Percentiles rank a stretch among this genome's conserved stretches.
phyloP scores from a whole-genome alignment of 2,329 filamentous ascomycete genomes.

The Alternaria conjuncta region DNA sequence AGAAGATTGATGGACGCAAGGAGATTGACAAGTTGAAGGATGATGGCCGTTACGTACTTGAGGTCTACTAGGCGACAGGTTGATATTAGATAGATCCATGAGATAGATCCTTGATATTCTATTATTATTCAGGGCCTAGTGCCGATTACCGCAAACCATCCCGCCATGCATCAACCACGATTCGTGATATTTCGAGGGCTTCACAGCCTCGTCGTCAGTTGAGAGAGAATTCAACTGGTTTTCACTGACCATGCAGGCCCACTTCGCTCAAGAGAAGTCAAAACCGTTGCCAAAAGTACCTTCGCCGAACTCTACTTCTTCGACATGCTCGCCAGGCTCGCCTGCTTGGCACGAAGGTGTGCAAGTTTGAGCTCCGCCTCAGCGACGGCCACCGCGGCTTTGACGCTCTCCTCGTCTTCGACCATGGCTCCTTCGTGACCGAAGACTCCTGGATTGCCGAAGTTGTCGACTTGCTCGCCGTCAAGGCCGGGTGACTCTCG shows the following conservation, averaged over 20 bases:
- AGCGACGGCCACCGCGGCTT: conserved; percentile 17
- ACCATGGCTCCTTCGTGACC: not conserved
- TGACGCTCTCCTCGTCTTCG: not conserved
- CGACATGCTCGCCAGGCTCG: not conserved
- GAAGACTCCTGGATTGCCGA: not conserved
- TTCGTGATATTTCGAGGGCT: not conserved
- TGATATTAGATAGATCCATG: not conserved
- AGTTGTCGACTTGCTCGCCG: conserved; percentile 5
- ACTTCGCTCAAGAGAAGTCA: not conserved
- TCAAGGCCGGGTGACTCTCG: conserved; percentile 18
- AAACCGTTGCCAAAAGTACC: not conserved
- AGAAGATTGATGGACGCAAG: conserved; percentile 84
- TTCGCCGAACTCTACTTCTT: not conserved
- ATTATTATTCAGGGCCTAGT: not conserved
- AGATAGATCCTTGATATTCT: not conserved
- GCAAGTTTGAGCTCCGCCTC: conserved; percentile 25
- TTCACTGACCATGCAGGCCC: not conserved
- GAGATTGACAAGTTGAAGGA: conserved; percentile 99
- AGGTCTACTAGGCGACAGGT: conserved; percentile 77
- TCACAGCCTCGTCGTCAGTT: not conserved
- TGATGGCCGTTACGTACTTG: conserved; percentile 88
- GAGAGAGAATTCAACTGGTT: not conserved
- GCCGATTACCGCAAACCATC: not conserved
- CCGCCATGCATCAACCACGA: not conserved
- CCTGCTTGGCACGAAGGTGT: conserved; percentile 11